A percentile compares a stretch with the other conserved stretches of the same genome.
These are phyloP conservation scores for Fusarium ramigenum DNA, from an alignment of 2,329 filamentous ascomycete species.

Conservation along the genomic window DNA sequence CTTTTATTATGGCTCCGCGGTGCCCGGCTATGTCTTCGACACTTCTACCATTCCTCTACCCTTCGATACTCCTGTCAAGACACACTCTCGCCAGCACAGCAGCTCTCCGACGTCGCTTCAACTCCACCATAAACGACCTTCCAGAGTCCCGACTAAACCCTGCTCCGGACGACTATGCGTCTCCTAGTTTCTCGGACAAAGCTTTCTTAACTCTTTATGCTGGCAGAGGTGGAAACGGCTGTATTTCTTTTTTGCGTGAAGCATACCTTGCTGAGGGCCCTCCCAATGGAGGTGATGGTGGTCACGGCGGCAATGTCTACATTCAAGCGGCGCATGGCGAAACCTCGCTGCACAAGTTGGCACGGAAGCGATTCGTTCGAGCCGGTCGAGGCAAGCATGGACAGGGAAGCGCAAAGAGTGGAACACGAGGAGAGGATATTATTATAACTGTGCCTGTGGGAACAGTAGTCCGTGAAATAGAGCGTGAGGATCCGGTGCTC, in stretches of 20 bases:
- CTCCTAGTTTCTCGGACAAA: slow-evolving; percentile 86
- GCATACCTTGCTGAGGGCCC: slow-evolving; percentile 90
- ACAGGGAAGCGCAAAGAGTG: slow-evolving; percentile 76
- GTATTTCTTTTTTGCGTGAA: slow-evolving; percentile 92
- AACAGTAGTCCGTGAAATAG: slow-evolving; percentile 86
- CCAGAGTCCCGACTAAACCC: slow-evolving; percentile 77
- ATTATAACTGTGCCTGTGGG: slow-evolving; percentile 92
- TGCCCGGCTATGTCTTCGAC: slow-evolving; percentile 39
- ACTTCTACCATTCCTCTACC: slow-evolving; percentile 58
- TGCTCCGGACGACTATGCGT: slow-evolving; percentile 82
- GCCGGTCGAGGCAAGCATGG: slow-evolving; percentile 82
- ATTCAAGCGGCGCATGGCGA: slow-evolving; percentile 93
- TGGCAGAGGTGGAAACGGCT: slow-evolving; percentile 87
- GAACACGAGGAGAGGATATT: slow-evolving; percentile 85
- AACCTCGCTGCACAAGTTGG: slow-evolving; percentile 92
- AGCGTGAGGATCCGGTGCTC: slow-evolving; percentile 78
- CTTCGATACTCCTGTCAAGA: slow-evolving; percentile 51
- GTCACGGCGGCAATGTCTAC: slow-evolving; percentile 89
- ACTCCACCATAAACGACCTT: slow-evolving; percentile 49
- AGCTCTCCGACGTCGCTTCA: slow-evolving; percentile 36
- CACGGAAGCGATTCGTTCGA: slow-evolving; percentile 77
- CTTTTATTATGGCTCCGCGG: slow-evolving; percentile 41
- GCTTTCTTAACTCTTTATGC: slow-evolving; percentile 81
- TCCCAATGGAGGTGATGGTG: slow-evolving; percentile 93
- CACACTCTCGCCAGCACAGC: slow-evolving; percentile 12